These are phyloP conservation scores for Russula abietina DNA, from an alignment of 768 basidiomycete species.

Conservation along the genomic window DNA sequence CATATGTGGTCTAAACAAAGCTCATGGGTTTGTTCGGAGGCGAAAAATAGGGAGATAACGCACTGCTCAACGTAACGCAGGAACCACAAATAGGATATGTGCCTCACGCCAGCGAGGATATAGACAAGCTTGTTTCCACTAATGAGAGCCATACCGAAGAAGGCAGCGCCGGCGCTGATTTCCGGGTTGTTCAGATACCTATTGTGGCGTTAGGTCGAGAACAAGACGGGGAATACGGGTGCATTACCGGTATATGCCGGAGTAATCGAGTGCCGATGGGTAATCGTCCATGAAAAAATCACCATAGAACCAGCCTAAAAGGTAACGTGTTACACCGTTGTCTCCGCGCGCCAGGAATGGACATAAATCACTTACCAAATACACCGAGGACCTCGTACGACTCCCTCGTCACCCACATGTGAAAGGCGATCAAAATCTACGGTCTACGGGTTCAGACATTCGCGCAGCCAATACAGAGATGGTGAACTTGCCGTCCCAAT, in stretches of 20 bases:
- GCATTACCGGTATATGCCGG: constrained; percentile 85
- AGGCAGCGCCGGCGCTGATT: constrained; percentile 90
- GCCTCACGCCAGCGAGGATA: constrained; percentile 73
- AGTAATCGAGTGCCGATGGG: constrained; percentile 85
- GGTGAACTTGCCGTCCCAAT: constrained; percentile 65
- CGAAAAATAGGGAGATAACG: constrained; percentile 29
- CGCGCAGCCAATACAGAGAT: background rate
- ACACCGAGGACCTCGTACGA: constrained; percentile 90
- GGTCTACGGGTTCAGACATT: constrained; percentile 6
- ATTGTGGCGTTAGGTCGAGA: background rate
- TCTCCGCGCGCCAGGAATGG: background rate
- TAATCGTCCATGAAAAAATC: constrained; percentile 96
- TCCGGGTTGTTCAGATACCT: constrained; percentile 95
- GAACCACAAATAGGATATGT: constrained; percentile 96
- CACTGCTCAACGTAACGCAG: constrained; percentile 87
- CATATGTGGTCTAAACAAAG: constrained; percentile 48
- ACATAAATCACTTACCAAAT: constrained; percentile 54
- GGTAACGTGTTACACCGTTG: constrained; percentile 1
- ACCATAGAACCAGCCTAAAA: constrained; percentile 92
- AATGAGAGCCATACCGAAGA: constrained; percentile 89
- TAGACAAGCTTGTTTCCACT: constrained; percentile 92
- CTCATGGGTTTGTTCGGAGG: background rate
- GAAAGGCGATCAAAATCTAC: constrained; percentile 77
- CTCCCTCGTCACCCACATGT: constrained; percentile 86
- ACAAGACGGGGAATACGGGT: background rate